Evolutionary conservation across 371 early-diverging fungal species (phyloP).

Genomic region (Lichtheimia corymbifera): DNA sequence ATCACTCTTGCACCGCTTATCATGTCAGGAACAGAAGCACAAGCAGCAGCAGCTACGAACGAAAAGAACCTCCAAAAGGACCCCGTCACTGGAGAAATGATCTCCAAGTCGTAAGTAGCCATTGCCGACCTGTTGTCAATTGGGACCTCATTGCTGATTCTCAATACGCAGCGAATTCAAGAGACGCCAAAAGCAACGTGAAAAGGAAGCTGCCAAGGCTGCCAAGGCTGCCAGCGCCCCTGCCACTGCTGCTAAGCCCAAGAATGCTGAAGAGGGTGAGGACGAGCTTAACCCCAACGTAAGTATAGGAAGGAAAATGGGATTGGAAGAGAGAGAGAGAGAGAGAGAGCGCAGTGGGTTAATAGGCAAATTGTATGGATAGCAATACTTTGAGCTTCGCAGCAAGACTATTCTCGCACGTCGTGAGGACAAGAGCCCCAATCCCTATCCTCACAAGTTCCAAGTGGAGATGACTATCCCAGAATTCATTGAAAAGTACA

Average conservation of each 20-base stretch:
- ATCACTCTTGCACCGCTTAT: not conserved
- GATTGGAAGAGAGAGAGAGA: not conserved
- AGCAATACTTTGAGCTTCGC: conserved; percentile 97
- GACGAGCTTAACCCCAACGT: conserved; percentile 87
- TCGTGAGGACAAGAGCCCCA: conserved; percentile 74
- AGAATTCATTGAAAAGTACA: conserved; percentile 86
- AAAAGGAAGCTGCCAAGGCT: conserved; percentile 82
- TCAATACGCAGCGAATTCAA: conserved; percentile 80
- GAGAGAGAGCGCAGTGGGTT: not conserved
- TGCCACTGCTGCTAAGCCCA: conserved; percentile 58
- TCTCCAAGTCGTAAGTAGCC: conserved; percentile 87
- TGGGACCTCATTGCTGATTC: not conserved
- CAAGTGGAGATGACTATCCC: conserved; percentile 83
- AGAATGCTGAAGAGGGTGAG: conserved; percentile 73
- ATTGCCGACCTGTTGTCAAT: not conserved
- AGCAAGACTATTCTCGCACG: conserved; percentile 82
- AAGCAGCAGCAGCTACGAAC: conserved; percentile 27
- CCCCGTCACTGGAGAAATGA: conserved; percentile 90
- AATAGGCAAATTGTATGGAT: conserved; percentile 7
- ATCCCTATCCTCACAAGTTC: conserved; percentile 99
- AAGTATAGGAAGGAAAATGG: conserved; percentile 25
- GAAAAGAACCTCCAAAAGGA: conserved; percentile 81
- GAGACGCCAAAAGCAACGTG: conserved; percentile 87
- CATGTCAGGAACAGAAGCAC: conserved; percentile 18
- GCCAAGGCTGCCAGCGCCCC: conserved; percentile 66